Evolutionary conservation across 2,329 filamentous ascomycete genomes (phyloP), one percentile per base, ranked within the genome.

Genomic region (Stachybotrys elegans): DNA sequence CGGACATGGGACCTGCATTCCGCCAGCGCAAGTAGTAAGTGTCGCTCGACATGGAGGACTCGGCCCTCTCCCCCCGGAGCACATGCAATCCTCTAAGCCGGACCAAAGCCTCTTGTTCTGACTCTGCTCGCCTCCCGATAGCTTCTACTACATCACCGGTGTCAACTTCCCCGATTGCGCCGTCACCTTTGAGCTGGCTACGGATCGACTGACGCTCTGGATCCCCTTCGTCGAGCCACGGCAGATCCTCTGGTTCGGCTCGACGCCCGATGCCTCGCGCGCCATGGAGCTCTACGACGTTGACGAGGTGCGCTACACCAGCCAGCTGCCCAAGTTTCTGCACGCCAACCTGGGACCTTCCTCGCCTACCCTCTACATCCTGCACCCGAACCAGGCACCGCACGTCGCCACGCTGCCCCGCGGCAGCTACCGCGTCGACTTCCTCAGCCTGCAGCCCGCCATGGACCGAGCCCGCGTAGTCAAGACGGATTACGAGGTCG

Each of bases 401-500:
- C 52, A 62, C 21, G 56, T 58, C 27, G 50, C 62, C n/a, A 68
- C 73, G 49, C 56, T 67, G 29, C 62, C 67, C 13, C 65, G 52
- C 19, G 57, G 54, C 17, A 54, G 53, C 43, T 55, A 71, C 5
- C 54, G 56, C 22, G 64, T 83, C 49, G 72, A 85, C 60, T 62
- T 65, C 35, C 59, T 61, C 13, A 67, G 65, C 9, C 72, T 96
- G 9, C 76, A 77, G 50, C 75, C 76, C 2, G 86, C 87, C 40
- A 91, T 96, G 66, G 85, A 95, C 58, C 76, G 81, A 43, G 84
- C 85, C 19, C 84, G 92, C 23, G 84, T 92, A 2, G 73, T 88
- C 63, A 97, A 97, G 69, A 84, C 87, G 38, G 75, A 78, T n/a
- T 88, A 94, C 60, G 92, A 98, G 60, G 75, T 97, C 42, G 81